Evolutionary conservation across 768 basidiomycete genomes (phyloP), one percentile per base, ranked within the genome.

Genomic region (Cystobasidium tubakii): DNA sequence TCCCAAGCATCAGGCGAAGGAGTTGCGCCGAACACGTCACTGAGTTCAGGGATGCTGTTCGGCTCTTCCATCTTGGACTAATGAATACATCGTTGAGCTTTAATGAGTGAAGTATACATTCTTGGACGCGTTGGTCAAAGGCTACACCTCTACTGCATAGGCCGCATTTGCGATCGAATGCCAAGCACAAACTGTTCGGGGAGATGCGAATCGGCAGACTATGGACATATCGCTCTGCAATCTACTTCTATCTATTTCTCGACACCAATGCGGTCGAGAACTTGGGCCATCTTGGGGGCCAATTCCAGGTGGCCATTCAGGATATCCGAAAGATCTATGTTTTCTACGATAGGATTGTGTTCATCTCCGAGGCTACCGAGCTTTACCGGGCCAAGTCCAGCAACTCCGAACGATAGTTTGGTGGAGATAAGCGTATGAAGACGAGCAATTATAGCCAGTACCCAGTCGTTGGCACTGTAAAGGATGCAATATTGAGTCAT

Each of bases 391-490:
- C 27, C 19, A 34, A 75, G 69, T 34, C 77, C 78, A 0, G 77
- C 78, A 2, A 78, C 75, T 1, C 62, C 27, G 19, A 62, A 65
- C 0, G 70, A 72, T 12, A 78, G 43, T 25, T 54, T 46, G 25
- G 72, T 73, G 7, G 72, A 73, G n/a, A 73, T 66, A 15, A 73
- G 73, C 25, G 78, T 77, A 63, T 76, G 77, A 34, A 78, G 43
- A 54, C 79, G 39, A 36, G 77, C 75, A 1, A 74, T 71, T 19
- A 78, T 75, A 12, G 75, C 77, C 1, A 77, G 53, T 0, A 76
- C 74, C 75, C 76, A 75, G 43, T 73, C 75, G 29, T 75, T 75
- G 21, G 27, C 33, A 15, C 69, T 71, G 54, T 33, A 42, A 12
- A 31, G 7, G 19, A n/a, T 43, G 9, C 13, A n/a, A 13, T 46